Conservation (phyloP, 345 rosid species). For the Pelargonium nanum region DNA sequence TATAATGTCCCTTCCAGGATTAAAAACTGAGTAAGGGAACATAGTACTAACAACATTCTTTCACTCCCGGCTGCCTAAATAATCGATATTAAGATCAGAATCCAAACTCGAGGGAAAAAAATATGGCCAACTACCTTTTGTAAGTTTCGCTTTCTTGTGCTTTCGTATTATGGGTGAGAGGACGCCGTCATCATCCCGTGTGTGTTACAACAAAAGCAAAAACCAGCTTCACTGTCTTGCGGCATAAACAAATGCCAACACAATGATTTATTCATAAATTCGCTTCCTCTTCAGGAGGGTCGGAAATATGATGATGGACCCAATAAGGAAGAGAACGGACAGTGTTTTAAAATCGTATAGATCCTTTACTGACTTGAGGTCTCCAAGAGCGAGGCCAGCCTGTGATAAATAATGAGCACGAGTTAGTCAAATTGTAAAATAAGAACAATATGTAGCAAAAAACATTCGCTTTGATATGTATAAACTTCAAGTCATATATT, state of each 20-base stretch:
- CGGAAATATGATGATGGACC: slow-evolving; percentile 22
- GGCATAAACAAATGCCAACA: background rate
- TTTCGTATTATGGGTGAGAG: background rate
- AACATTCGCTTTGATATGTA: too few species aligned
- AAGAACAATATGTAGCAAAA: background rate
- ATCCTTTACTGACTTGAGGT: slow-evolving; percentile 39
- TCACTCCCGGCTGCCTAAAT: too few species aligned
- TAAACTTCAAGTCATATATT: too few species aligned
- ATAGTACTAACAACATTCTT: too few species aligned
- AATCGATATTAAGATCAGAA: too few species aligned
- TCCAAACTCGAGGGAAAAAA: background rate
- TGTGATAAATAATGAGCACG: slow-evolving; percentile 12
- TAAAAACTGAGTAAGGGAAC: too few species aligned
- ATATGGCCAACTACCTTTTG: too few species aligned
- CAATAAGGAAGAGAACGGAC: slow-evolving; percentile 15
- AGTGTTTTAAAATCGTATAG: slow-evolving; percentile 37
- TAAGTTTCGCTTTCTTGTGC: background rate
- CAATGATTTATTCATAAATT: slow-evolving; percentile 24
- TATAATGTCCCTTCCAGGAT: too few species aligned
- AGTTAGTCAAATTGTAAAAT: background rate
- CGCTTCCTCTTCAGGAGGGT: slow-evolving; percentile 36
- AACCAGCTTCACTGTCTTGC: background rate
- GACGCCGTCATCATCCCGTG: background rate
- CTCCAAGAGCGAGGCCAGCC: slow-evolving; percentile 54
- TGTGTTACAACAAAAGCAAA: background rate